These are phyloP conservation scores for Tulasnella sp. DNA, from an alignment of 768 basidiomycete species.

Conservation along the genomic window DNA sequence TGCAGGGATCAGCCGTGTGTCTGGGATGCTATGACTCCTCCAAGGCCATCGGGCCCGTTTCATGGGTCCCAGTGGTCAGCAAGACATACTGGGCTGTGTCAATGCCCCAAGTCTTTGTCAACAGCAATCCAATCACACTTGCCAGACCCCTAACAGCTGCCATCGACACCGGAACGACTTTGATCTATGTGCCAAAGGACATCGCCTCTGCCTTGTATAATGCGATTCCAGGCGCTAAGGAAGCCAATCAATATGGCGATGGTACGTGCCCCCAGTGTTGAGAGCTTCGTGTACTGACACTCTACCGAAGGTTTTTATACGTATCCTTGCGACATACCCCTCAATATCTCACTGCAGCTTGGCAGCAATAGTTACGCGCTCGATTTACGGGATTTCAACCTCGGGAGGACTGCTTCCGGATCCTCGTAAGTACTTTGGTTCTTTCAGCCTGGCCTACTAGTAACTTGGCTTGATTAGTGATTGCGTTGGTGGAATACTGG, in stretches of 20 bases:
- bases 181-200: constrained; percentile 43
- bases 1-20: constrained; percentile 40
- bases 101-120: constrained; percentile 36
- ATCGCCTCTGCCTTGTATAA: constrained; percentile 38
- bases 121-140: constrained; percentile 17
- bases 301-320: constrained; percentile 37
- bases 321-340: constrained; percentile 37
- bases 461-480: constrained; percentile 26
- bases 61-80: constrained; percentile 32
- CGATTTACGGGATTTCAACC: constrained; percentile 41
- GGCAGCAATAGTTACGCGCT: constrained; percentile 33
- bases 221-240: background rate
- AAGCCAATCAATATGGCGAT: constrained; percentile 4
- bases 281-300: background rate
- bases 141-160: constrained; percentile 32
- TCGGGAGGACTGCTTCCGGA: constrained; percentile 32
- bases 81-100: constrained; percentile 47
- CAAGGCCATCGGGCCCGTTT: constrained; percentile 29
- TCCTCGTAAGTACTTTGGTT: constrained; percentile 24
- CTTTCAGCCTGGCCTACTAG: background rate
- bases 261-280: background rate
- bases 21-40: constrained; percentile 34
- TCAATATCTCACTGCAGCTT: constrained; percentile 36
- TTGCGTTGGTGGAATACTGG: constrained; percentile 46
- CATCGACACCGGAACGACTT: constrained; percentile 55